These are phyloP conservation scores for Phtheirospermum japonicum DNA, from an alignment of 257 asterid genomes.

Conservation along the genomic window DNA sequence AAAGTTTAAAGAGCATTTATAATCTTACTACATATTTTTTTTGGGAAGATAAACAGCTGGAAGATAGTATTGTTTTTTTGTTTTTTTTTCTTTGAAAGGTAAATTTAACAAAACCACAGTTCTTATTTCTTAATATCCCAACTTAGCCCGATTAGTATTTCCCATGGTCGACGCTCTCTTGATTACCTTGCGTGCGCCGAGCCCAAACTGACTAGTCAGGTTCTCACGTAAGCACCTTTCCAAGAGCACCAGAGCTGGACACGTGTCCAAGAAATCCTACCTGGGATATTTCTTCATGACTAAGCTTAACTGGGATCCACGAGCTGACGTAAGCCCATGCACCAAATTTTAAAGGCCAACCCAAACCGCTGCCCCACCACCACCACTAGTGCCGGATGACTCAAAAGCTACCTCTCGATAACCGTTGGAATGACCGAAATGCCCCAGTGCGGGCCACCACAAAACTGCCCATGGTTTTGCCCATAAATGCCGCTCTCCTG, in stretches of 20 bases:
- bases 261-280: conserved; percentile 35
- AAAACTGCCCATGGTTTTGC: conserved; percentile 16
- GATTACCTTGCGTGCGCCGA: neutral
- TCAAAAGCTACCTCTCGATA: conserved; percentile 40
- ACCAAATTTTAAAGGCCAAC: conserved; percentile 30
- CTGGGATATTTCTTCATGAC: conserved; percentile 66
- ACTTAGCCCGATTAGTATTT: too few species aligned
- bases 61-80: too few species aligned
- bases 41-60: too few species aligned
- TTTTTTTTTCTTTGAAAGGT: too few species aligned
- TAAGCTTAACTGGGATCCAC: conserved; percentile 54
- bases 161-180: too few species aligned
- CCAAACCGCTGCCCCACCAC: conserved; percentile 33
- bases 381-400: conserved; percentile 60
- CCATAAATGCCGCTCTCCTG: conserved; percentile 58
- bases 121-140: too few species aligned
- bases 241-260: conserved; percentile 5
- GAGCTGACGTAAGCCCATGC: conserved; percentile 30
- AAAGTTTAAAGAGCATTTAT: too few species aligned
- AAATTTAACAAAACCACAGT: too few species aligned
- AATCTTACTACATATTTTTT: too few species aligned
- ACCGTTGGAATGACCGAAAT: conserved; percentile 30
- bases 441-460: conserved; percentile 39
- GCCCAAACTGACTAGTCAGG: neutral
- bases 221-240: neutral